Percentiles rank a stretch among this genome's conserved stretches.
Evolutionary conservation across 352 stramenopile genomes (phyloP).

Genomic region (Globisporangium cylindrosporum): DNA sequence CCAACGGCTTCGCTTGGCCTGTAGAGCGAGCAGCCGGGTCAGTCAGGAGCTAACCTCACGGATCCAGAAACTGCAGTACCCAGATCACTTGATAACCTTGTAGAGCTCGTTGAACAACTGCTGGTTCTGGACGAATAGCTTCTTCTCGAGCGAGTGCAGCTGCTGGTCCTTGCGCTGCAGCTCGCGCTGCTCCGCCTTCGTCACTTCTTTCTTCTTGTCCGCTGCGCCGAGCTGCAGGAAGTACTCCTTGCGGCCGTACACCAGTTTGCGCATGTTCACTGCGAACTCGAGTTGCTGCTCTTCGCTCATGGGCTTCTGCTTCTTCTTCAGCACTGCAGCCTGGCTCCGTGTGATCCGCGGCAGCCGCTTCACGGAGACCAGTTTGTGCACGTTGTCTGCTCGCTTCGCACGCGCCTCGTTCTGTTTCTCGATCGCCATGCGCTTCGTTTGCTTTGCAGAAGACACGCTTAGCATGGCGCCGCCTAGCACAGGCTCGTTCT

Average conservation of each 20-base stretch:
- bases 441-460: neutral
- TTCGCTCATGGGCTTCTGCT: neutral
- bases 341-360: slow-evolving; percentile 2
- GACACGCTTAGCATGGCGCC: neutral
- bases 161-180: neutral
- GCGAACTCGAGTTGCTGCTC: neutral
- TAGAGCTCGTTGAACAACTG: slow-evolving; percentile 1
- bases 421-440: slow-evolving; percentile 1
- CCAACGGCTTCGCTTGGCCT: too few species aligned
- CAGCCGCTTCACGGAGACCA: neutral
- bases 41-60: neutral
- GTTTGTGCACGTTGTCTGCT: neutral
- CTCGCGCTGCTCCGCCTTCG: neutral
- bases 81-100: neutral
- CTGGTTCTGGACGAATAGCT: slow-evolving; percentile 1
- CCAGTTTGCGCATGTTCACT: slow-evolving; percentile 5
- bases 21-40: too few species aligned
- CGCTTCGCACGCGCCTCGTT: neutral
- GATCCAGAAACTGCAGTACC: neutral
- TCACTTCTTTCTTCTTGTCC: slow-evolving; percentile 1
- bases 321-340: neutral
- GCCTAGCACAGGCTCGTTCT: neutral
- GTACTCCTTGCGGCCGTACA: neutral
- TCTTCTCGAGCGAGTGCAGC: slow-evolving; percentile 1
- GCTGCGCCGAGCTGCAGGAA: neutral